These are phyloP conservation scores for Lactifluus hygrophoroides DNA, from an alignment of 768 basidiomycete species.

Conservation along the genomic window DNA sequence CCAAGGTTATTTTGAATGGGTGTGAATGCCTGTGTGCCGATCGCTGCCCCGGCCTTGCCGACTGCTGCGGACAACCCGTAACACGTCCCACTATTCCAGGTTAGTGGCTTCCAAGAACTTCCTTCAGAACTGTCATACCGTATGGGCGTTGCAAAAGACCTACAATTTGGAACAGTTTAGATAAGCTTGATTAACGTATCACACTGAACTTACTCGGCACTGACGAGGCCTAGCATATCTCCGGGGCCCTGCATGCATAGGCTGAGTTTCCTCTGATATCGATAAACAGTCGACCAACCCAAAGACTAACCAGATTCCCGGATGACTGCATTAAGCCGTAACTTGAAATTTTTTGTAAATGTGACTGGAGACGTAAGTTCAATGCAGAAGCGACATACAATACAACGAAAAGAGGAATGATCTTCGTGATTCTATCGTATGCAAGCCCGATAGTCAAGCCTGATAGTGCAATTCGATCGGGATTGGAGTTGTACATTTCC, in stretches of 20 bases:
- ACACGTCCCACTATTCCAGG: constrained; percentile 44
- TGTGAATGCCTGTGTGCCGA: constrained; percentile 63
- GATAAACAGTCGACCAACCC: neutral
- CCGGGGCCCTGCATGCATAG: constrained; percentile 47
- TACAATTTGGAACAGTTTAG: constrained; percentile 18
- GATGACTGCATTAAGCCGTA: constrained; percentile 67
- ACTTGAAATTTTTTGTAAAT: constrained; percentile 25
- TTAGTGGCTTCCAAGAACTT: neutral
- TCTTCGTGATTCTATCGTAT: constrained; percentile 54
- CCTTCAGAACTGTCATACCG: constrained; percentile 31
- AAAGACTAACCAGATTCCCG: constrained; percentile 40
- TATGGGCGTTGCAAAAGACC: constrained; percentile 57
- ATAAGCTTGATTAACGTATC: neutral
- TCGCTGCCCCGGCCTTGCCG: constrained; percentile 64
- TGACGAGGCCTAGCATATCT: constrained; percentile 59
- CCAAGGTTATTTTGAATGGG: constrained; percentile 63
- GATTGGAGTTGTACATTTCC: neutral
- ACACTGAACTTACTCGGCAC: constrained; percentile 45
- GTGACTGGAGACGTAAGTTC: neutral
- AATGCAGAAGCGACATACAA: constrained; percentile 36
- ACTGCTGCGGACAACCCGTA: constrained; percentile 63
- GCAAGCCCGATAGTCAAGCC: constrained; percentile 51
- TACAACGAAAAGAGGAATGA: constrained; percentile 57
- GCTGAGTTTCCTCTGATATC: neutral
- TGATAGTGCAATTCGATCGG: constrained; percentile 20